Base-by-base conservation (phyloP, 257 asterid genomes). In the Ballota nigra region DNA sequence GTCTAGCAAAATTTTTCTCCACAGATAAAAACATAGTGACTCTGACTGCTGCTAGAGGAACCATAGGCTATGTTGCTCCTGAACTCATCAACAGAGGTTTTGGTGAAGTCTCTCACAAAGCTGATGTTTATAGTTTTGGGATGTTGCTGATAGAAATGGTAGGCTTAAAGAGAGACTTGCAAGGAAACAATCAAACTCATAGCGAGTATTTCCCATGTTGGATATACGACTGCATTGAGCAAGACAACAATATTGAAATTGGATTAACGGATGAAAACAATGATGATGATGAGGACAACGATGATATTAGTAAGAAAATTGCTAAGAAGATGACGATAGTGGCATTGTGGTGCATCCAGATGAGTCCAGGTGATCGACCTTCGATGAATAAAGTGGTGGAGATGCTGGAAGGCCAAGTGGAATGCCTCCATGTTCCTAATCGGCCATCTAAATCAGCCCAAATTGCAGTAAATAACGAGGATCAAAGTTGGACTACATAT, bases 221-320 rank as follows among this genome's bases (percentile, higher is more conserved):
- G 73, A 75, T 75, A 16, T 75, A 79, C 28, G 60, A 38, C 9
- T 16, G 51, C 9, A n/a, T 75, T n/a, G 10, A 75, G 12, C 33
- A 71, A 45, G 79, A 66, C 34, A 71, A 66, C 33, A 80, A 75
- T 1, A 29, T 57, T 28, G 83, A 70, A 23, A 29, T 72, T 52
- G 70, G 13, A 49, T 3, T 57, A 4, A 29, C 2, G 0, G 16
- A 13, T 34, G 64, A 49, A 49, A 29, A 20, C 23, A 31, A 28
- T 0, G 62, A 43, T 45, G 55, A 24, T 0, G 63, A 4, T 3
- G 26, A n/a, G n/a, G n/a, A 66, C 1, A 8, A 43, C 52, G 10
- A 13, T 45, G 53, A 15, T 45, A 5, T 8, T 45, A 45, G n/a
- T 0, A 15, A 2, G 12, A 4, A 52, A 52, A 52, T 52, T 52